Evolutionary conservation across 306 rosid species (phyloP), one percentile per base, ranked within the genome.

Genomic region (Lathyrus sativus): DNA sequence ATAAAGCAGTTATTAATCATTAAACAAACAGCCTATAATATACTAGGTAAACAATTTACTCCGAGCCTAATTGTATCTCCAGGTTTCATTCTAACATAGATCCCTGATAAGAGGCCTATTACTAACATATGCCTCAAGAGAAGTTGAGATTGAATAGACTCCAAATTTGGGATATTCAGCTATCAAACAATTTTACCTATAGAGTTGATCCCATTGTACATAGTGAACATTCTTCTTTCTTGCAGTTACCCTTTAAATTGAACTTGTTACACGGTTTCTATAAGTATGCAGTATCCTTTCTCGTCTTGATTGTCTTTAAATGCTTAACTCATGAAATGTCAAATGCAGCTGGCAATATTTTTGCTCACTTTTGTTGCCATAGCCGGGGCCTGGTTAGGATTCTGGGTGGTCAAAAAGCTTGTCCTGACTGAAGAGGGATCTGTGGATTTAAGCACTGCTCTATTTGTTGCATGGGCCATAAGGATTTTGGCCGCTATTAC

Each of bases 351-450:
- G 80, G 97, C 86, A 28, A 68, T 87, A 81, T 85, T 93, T 86
- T 82, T 88, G 68, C 80, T 90, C 76, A 84, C 92, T 71, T 90
- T 93, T 81, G 60, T 93, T 65, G 80, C 84, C 68, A 76, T 93
- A 74, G 71, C 66, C 31, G 99, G 97, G 74, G 97, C 99, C 48
- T 90, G 99, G 97, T 72, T 90, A 84, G 99, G 99, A 61, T 93
- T 93, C 72, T 93, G 90, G 96, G 87, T 84, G 60, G 89, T 90
- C 26, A 95, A 67, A 59, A 88, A 88, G 81, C 82, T 93, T 74
- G 85, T 91, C 76, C 76, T 90, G 43, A 81, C 85, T 43, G 96
- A 93, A 81, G 92, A 88, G 41, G 99, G 99, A 77, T 82, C 95
- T 22, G 84, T 93, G 70, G 91, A 93, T 72, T 57, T 51, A 48